Percentiles rank a stretch among this genome's conserved stretches.
Evolutionary conservation across 306 rosid genomes (phyloP).

Genomic region (Styphnolobium japonicum): DNA sequence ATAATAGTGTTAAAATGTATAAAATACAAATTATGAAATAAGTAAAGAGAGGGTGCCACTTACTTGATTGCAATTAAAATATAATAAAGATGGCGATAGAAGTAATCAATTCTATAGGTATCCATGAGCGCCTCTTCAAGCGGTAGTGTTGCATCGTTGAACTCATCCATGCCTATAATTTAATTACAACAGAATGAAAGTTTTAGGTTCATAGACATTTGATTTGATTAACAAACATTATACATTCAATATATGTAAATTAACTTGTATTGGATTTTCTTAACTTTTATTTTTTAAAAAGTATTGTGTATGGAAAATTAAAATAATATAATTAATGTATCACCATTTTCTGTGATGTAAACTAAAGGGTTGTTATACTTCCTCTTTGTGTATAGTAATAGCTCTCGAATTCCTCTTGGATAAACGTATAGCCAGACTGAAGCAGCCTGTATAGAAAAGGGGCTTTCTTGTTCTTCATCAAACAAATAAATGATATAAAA

Average conservation of each 20-base stretch:
- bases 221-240: not conserved
- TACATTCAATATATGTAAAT: not conserved
- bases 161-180: constrained; percentile 53
- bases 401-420: constrained; percentile 53
- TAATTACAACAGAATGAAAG: not conserved
- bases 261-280: not conserved
- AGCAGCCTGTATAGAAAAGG: constrained; percentile 38
- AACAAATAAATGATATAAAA: constrained; percentile 2
- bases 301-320: not conserved
- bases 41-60: constrained; percentile 9
- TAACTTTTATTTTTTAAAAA: not conserved
- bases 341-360: constrained; percentile 75
- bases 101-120: constrained; percentile 53
- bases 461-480: not conserved
- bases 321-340: not conserved
- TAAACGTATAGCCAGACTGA: constrained; percentile 50
- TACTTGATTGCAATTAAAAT: constrained; percentile 48
- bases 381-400: constrained; percentile 41
- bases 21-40: not conserved
- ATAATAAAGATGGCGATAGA: constrained; percentile 51
- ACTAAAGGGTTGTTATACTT: constrained; percentile 52
- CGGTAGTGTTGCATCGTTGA: constrained; percentile 38
- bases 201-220: not conserved
- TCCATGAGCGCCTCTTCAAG: constrained; percentile 49
- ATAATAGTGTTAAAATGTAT: not conserved